Base-by-base conservation (phyloP, 331 rosid species). In the Malus hybrid region DNA sequence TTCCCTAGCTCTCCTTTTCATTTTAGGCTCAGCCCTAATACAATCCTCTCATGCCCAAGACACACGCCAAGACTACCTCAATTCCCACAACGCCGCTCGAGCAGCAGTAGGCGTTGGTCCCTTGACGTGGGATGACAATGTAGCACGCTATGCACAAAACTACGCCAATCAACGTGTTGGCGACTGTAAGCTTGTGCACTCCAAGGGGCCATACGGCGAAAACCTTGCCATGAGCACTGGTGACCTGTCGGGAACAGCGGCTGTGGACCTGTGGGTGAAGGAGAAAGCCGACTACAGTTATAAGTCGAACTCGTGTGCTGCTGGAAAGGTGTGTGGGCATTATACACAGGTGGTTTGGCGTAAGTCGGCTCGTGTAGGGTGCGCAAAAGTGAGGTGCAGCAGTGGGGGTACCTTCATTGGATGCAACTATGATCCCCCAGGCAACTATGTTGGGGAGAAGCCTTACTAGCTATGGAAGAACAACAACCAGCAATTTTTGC, bases 391-490 rank as follows among this genome's bases (percentile, higher is more conserved):
- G 29, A 28, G 29, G 29, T 28, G 29, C 29, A 28, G 29, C 2
- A 87, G 77, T 77, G 80, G 82, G 3, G 89, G 91, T 24, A 79
- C 85, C 0, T 67, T 90, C 77, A 50, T 86, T 7, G 16, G 27
- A 5, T 90, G 96, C 79, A 90, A 79, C 64, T 87, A 90, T 84
- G 74, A 69, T 44, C 92, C 96, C 2, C 76, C 31, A 0, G 90
- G 92, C 19, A 86, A 86, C 80, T 7, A 2, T 50, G 14, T 2
- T 27, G 83, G 80, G 0, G 2, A 80, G 63, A 57, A 5, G 0
- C 91, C 93, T 70, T 89, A 85, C 65, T 87, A 70, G 83, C 1
- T 5, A 22, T 2, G 15, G 10, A 36, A 20, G 27, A 10, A 10
- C 7, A 55, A 15, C n/a, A 18, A 18, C 10, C 5, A 60, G 44